phyloP scores from a whole-genome alignment of 306 rosid genomes.

The Ormosia emarginata region DNA sequence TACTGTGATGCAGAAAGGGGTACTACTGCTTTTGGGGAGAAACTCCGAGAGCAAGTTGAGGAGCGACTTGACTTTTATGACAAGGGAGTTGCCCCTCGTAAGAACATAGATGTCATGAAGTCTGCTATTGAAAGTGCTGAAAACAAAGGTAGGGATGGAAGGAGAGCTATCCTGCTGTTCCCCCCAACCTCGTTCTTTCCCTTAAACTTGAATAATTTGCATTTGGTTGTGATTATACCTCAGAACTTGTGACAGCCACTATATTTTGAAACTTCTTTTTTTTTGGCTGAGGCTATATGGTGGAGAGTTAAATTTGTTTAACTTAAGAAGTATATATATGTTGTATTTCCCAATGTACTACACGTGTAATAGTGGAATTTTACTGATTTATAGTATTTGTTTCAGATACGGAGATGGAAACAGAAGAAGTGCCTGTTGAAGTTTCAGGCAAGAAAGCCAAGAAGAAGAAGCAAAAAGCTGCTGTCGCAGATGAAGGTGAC shows the following conservation, averaged over 20 bases:
- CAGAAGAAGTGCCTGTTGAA: constrained; percentile 47
- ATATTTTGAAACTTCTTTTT: background rate
- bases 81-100: constrained; percentile 98
- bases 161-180: background rate
- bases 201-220: no score
- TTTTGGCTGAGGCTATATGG: background rate
- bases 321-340: background rate
- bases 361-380: background rate
- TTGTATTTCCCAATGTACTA: no score
- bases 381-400: background rate
- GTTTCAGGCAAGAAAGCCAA: constrained; percentile 65
- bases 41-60: constrained; percentile 95
- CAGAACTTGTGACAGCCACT: background rate
- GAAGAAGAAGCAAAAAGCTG: constrained; percentile 70
- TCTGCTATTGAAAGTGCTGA: constrained; percentile 68
- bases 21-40: constrained; percentile 73
- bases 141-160: constrained; percentile 45
- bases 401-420: constrained; percentile 61
- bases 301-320: background rate
- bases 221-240: background rate
- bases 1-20: constrained; percentile 51
- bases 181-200: background rate
- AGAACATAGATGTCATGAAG: constrained; percentile 96
- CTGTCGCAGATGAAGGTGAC: constrained; percentile 38
- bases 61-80: constrained; percentile 99